These are phyloP conservation scores for Diaporthe citri DNA, from an alignment of 2,329 filamentous ascomycete species.

Conservation along the genomic window DNA sequence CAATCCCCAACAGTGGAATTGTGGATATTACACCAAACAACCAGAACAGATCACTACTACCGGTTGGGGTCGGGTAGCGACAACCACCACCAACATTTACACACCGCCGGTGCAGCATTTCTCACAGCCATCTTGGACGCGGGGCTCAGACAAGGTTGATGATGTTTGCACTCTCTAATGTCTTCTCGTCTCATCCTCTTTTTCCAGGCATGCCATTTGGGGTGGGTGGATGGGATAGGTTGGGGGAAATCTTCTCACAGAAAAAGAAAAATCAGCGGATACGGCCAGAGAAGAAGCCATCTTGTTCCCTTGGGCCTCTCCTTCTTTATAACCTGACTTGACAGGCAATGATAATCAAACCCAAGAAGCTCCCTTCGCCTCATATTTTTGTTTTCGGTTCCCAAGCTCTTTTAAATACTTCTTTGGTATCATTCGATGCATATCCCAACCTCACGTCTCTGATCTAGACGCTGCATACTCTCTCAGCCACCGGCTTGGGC, in stretches of 20 bases:
- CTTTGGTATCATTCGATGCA: constrained; percentile 39
- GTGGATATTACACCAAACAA: background rate
- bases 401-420: constrained; percentile 35
- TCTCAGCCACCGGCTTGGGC: background rate
- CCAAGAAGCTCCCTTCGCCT: constrained; percentile 34
- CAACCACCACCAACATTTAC: background rate
- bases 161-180: constrained; percentile 35
- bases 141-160: background rate
- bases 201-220: constrained; percentile 18
- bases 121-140: background rate
- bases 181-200: constrained; percentile 28
- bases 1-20: background rate
- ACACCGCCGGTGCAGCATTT: too few species aligned
- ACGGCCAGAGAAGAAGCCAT: constrained; percentile 20
- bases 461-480: background rate
- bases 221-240: constrained; percentile 1
- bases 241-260: constrained; percentile 25
- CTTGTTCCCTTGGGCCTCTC: background rate
- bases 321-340: constrained; percentile 28
- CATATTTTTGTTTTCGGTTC: constrained; percentile 27
- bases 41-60: background rate
- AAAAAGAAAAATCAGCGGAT: constrained; percentile 16
- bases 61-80: background rate
- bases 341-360: constrained; percentile 4
- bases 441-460: constrained; percentile 1